These are phyloP conservation scores for Fusarium sublunatum DNA, from an alignment of 2,329 filamentous ascomycete species.

Conservation along the genomic window DNA sequence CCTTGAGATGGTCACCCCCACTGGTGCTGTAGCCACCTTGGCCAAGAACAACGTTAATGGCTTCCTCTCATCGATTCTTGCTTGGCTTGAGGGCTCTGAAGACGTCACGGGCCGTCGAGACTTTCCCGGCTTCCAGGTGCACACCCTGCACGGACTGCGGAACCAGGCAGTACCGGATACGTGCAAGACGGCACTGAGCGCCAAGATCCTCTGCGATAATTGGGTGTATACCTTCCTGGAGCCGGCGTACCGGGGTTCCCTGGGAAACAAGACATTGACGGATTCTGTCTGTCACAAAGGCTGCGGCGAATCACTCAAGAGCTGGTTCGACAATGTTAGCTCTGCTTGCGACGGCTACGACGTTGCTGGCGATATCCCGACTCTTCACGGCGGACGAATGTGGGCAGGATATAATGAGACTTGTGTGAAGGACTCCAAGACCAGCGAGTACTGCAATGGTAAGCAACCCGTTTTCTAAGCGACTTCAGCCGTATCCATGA, in stretches of 20 bases:
- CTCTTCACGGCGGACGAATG: conserved; percentile 1
- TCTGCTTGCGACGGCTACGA: not conserved
- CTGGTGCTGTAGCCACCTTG: conserved; percentile 16
- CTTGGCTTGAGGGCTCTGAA: conserved; percentile 27
- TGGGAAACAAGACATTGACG: not conserved
- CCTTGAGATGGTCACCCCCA: conserved; percentile 29
- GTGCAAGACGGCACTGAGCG: conserved; percentile 12
- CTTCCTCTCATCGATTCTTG: conserved; percentile 28
- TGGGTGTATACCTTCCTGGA: conserved; percentile 11
- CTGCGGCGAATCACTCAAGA: conserved; percentile 6
- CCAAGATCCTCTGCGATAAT: conserved; percentile 13
- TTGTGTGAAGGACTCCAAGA: conserved; percentile 2
- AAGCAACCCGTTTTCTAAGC: conserved; percentile 1
- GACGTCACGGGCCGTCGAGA: conserved; percentile 22
- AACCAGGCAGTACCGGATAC: conserved; percentile 1
- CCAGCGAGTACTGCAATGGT: conserved; percentile 12
- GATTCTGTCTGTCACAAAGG: conserved; percentile 5
- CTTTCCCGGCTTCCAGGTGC: conserved; percentile 17
- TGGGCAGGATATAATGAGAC: conserved; percentile 10
- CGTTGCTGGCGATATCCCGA: not conserved
- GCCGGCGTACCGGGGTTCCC: conserved; percentile 5
- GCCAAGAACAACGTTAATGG: conserved; percentile 29
- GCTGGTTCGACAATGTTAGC: conserved; percentile 2
- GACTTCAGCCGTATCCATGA: not conserved
- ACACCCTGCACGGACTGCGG: not conserved